Percentiles rank a stretch among this genome's conserved stretches.
phyloP scores from a whole-genome alignment of 1,284 basidiomycete species.

The Cryptococcus hybrid region DNA sequence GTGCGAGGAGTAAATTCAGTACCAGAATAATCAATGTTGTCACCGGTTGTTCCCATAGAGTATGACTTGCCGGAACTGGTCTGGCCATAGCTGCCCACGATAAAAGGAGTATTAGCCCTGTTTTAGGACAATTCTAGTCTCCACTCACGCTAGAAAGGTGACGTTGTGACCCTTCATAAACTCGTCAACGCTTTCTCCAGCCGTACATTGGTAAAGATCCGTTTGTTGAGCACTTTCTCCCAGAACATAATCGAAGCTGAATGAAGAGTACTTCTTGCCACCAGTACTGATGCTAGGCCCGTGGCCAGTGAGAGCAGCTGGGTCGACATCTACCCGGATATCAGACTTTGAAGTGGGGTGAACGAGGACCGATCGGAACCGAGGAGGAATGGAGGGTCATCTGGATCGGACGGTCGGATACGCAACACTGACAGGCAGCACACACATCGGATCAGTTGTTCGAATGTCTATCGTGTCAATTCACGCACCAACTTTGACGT shows the following conservation, averaged over 20 bases:
- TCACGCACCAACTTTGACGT: slow-evolving; percentile 44
- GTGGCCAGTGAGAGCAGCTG: slow-evolving; percentile 53
- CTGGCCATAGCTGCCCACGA: slow-evolving; percentile 66
- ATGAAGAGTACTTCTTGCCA: slow-evolving; percentile 72
- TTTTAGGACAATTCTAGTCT: background rate
- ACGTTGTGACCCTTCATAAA: slow-evolving; percentile 97
- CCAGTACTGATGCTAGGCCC: slow-evolving; percentile 58
- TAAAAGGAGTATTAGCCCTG: background rate
- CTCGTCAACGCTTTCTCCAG: slow-evolving; percentile 79
- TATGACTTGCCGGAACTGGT: slow-evolving; percentile 97
- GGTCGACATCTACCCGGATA: slow-evolving; percentile 66
- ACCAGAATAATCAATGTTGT: slow-evolving; percentile 78
- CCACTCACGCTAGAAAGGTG: slow-evolving; percentile 79
- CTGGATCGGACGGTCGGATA: slow-evolving; percentile 86
- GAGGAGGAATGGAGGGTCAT: slow-evolving; percentile 80
- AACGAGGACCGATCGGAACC: slow-evolving; percentile 88
- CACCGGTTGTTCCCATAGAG: slow-evolving; percentile 82
- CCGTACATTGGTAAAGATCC: slow-evolving; percentile 77
- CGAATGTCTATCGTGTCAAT: no score
- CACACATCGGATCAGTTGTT: background rate
- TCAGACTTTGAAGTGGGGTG: slow-evolving; percentile 65
- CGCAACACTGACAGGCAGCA: slow-evolving; percentile 66
- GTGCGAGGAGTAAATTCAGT: slow-evolving; percentile 51
- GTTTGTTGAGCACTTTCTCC: slow-evolving; percentile 77
- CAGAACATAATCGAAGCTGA: slow-evolving; percentile 93